Evolutionary conservation across 2,329 filamentous ascomycete genomes (phyloP).

Genomic region (Verticillium longisporum): DNA sequence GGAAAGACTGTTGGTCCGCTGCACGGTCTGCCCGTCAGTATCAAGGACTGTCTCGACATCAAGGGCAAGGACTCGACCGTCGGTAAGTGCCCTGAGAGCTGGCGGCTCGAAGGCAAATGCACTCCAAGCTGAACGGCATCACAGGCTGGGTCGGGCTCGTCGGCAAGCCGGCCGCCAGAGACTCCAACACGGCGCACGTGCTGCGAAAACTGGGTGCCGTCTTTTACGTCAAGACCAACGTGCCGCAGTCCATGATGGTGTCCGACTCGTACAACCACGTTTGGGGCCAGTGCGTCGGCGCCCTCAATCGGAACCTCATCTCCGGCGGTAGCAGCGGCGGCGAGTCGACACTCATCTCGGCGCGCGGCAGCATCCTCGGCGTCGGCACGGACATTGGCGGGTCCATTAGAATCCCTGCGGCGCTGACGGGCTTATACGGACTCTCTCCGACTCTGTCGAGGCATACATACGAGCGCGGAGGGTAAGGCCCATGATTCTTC

Average conservation of each 20-base stretch:
- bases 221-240: conserved; percentile 34
- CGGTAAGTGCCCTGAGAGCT: conserved; percentile 16
- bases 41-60: conserved; percentile 15
- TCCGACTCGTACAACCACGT: conserved; percentile 29
- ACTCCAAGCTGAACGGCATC: conserved; percentile 22
- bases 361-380: conserved; percentile 31
- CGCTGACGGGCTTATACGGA: conserved; percentile 34
- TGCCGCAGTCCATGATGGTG: conserved; percentile 30
- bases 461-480: conserved; percentile 20
- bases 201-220: conserved; percentile 33
- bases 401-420: conserved; percentile 34
- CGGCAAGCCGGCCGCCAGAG: conserved; percentile 42
- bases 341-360: conserved; percentile 32
- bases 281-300: conserved; percentile 30
- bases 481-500: conserved; percentile 4
- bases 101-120: too few species aligned
- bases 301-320: conserved; percentile 28
- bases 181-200: conserved; percentile 32
- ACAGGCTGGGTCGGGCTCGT: conserved; percentile 55
- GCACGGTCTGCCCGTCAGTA: conserved; percentile 16
- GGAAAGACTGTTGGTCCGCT: conserved; percentile 43
- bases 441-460: conserved; percentile 29
- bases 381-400: conserved; percentile 41
- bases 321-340: conserved; percentile 35
- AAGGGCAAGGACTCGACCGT: conserved; percentile 48